A percentile compares a stretch with the other conserved stretches of the same genome.
Conservation (phyloP, 371 early-diverging fungal species). For the Umbelopsis sp. region DNA sequence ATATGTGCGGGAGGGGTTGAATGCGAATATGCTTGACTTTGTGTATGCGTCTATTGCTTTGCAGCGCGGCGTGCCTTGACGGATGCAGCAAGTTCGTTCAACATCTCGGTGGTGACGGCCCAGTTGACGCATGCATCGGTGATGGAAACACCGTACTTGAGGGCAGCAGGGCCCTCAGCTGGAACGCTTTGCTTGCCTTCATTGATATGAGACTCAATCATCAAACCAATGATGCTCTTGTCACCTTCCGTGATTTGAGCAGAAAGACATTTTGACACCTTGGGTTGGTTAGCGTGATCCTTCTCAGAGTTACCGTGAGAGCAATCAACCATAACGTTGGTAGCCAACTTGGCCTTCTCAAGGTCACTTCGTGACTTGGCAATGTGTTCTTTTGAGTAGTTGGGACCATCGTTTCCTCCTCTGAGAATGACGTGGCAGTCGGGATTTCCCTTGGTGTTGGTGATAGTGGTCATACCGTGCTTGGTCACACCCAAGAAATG, state of each 20-base stretch:
- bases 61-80: conserved; percentile 49
- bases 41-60: not conserved
- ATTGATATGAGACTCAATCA: conserved; percentile 90
- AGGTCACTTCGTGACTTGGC: conserved; percentile 50
- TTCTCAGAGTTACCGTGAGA: conserved; percentile 84
- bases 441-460: conserved; percentile 81
- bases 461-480: conserved; percentile 91
- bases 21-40: not conserved
- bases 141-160: conserved; percentile 82
- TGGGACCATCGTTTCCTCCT: conserved; percentile 83
- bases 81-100: conserved; percentile 73
- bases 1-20: not conserved
- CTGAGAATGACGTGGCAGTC: conserved; percentile 57
- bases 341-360: conserved; percentile 53
- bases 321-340: conserved; percentile 78
- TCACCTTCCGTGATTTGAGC: conserved; percentile 69
- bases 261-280: conserved; percentile 54
- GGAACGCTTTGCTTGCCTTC: conserved; percentile 84
- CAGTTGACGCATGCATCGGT: conserved; percentile 85
- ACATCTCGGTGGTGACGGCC: conserved; percentile 70
- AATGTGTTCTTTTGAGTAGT: conserved; percentile 71
- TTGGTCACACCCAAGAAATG: conserved; percentile 93
- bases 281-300: conserved; percentile 71
- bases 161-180: conserved; percentile 59
- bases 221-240: conserved; percentile 78